Percentiles rank a stretch among this genome's conserved stretches.
These are phyloP conservation scores for Aureobasidium sp. DNA, from an alignment of 2,329 filamentous ascomycete genomes.

Conservation along the genomic window DNA sequence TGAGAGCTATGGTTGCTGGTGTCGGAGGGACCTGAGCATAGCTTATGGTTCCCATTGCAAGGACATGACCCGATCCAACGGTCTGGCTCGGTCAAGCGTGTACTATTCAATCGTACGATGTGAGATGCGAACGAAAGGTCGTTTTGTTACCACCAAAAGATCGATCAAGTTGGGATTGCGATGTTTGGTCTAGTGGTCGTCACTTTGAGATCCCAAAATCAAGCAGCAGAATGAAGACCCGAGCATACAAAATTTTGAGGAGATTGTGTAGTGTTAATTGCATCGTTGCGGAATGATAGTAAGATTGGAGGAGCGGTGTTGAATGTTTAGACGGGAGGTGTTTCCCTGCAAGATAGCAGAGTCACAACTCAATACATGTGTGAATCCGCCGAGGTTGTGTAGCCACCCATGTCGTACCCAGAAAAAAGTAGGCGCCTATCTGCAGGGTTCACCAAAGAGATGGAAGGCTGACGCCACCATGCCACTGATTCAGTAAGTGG, in stretches of 20 bases:
- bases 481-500: constrained; percentile 5
- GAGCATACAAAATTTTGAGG: not conserved
- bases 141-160: too few relatives aligned
- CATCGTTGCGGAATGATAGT: not conserved
- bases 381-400: constrained; percentile 13
- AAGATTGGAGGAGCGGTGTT: constrained; percentile 7
- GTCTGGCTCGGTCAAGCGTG: not conserved
- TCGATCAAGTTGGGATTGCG: too few relatives aligned
- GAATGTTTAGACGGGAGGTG: constrained; percentile 1
- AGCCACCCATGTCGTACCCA: constrained; percentile 15
- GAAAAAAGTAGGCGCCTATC: constrained; percentile 9
- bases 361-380: constrained; percentile 3
- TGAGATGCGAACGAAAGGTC: too few relatives aligned
- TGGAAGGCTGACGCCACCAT: constrained; percentile 10
- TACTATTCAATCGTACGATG: too few relatives aligned
- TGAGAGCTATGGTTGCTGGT: constrained; percentile 36
- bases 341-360: constrained; percentile 5
- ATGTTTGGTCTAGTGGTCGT: too few relatives aligned
- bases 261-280: not conserved
- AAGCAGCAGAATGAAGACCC: too few relatives aligned
- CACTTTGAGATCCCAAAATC: too few relatives aligned
- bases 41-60: constrained; percentile 30
- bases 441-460: constrained; percentile 7
- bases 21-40: constrained; percentile 31
- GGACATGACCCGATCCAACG: not conserved